A percentile compares a stretch with the other conserved stretches of the same genome.
Evolutionary conservation across 768 basidiomycete species (phyloP).

Genomic region (Agaricus sinodeliciosus): DNA sequence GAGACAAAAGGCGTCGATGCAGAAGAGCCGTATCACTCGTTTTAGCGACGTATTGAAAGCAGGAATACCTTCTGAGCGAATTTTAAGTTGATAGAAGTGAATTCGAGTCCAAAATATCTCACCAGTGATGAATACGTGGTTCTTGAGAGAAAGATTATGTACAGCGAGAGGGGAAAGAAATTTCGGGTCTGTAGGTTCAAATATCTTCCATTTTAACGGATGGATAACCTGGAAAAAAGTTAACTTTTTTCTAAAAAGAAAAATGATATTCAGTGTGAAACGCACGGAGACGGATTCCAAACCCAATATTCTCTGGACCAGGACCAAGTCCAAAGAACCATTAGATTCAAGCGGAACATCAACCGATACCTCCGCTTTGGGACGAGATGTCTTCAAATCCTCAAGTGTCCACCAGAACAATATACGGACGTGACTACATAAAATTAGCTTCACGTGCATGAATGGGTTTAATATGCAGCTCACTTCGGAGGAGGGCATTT

Average conservation of each 20-base stretch:
- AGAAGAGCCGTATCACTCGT: background rate
- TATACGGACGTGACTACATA: slow-evolving; percentile 1
- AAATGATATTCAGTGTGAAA: too few species aligned
- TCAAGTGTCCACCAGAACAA: slow-evolving; percentile 9
- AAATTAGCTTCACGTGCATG: background rate
- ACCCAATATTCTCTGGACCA: background rate
- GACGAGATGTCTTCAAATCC: background rate
- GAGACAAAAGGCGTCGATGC: background rate
- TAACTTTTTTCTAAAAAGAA: background rate
- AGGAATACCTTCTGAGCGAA: background rate
- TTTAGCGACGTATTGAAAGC: background rate
- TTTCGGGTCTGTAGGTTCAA: background rate
- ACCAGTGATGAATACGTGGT: slow-evolving; percentile 5
- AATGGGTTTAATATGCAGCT: background rate
- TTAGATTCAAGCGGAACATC: slow-evolving; percentile 3
- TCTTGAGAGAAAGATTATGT: background rate
- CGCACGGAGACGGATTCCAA: slow-evolving; percentile 2
- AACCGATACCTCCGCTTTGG: slow-evolving; percentile 3
- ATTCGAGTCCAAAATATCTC: background rate
- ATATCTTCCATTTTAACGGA: slow-evolving; percentile 5
- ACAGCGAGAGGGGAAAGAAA: slow-evolving; percentile 3
- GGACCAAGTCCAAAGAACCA: slow-evolving; percentile 5
- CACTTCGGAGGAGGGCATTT: slow-evolving; percentile 2
- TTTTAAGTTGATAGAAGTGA: background rate
- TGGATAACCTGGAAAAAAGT: background rate